Evolutionary conservation across 331 rosid species (phyloP).

Genomic region (Pyrus hybrid): DNA sequence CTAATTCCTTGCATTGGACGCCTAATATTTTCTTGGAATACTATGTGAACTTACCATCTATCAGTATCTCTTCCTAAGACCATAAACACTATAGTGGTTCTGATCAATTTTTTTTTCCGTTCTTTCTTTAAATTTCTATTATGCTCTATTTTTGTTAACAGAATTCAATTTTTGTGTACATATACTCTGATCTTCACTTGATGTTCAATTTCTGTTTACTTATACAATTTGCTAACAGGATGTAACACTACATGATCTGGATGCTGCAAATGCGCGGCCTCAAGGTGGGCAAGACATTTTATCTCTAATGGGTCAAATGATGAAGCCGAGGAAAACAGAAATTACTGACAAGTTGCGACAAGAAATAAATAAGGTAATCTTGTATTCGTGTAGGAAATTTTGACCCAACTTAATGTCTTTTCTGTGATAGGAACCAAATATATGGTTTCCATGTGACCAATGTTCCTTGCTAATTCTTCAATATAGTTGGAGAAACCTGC

Average conservation of each 20-base stretch:
- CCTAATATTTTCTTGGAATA: neutral
- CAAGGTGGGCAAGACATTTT: conserved; percentile 97
- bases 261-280: conserved; percentile 90
- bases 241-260: conserved; percentile 83
- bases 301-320: conserved; percentile 98
- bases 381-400: neutral
- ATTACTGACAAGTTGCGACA: conserved; percentile 96
- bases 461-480: neutral
- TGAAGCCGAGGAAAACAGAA: conserved; percentile 95
- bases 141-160: neutral
- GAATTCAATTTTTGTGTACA: neutral
- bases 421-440: neutral
- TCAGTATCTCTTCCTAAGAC: neutral
- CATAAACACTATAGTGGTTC: neutral
- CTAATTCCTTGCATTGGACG: neutral
- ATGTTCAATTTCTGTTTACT: neutral
- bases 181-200: neutral
- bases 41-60: neutral
- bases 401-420: neutral
- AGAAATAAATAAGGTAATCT: conserved; percentile 78
- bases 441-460: neutral
- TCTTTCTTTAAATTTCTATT: neutral
- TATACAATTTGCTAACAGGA: conserved; percentile 32
- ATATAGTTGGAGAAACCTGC: neutral
- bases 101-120: neutral